Base-by-base conservation (phyloP, 805 yeast species). In the Huiozyma sinensis region DNA sequence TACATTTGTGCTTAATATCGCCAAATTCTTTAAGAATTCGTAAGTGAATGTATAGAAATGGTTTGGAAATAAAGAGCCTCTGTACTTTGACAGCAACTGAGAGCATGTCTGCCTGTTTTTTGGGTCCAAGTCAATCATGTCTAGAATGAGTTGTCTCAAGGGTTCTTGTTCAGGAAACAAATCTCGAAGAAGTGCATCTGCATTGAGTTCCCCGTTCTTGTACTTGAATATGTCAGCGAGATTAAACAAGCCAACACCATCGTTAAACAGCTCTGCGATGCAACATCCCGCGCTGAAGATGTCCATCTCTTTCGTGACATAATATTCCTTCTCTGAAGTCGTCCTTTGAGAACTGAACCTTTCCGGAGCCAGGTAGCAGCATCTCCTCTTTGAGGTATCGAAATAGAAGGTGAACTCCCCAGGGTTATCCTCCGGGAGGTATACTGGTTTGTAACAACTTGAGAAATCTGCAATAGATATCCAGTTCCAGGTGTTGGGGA, bases 351-450 rank as follows among this genome's bases (percentile, higher is more conserved):
- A 53, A 48, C 55, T 61, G 55, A 92, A 90, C 50, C 98, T 68
- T 59, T 92, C 98, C 0, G 98, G 98, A 0, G 98, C 97, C 37
- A 92, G 62, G 61, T 90, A 90, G 62, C 98, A 92, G 2, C 78
- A 75, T 54, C 95, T 72, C 50, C 97, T 70, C 57, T 78, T 85
- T 2, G 95, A 83, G 3, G 90, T 85, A 64, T 92, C 97, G 58
- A 89, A 92, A 62, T 81, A 92, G 57, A 90, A 92, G 1, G 92
- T 79, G 54, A 84, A 92, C 49, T 83, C 90, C 9, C 89, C 83
- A 0, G 97, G 97, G 56, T 92, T 90, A 52, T 88, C 92, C 50
- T 85, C 95, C 0, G 97, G 97, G 31, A 92, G 64, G 52, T 72
- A 78, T 0, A 77, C 77, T 0, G 98, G 98, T 62, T 92, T 92